Conservation (phyloP, 2,329 filamentous ascomycete genomes). For the Myrmaecium sp. region DNA sequence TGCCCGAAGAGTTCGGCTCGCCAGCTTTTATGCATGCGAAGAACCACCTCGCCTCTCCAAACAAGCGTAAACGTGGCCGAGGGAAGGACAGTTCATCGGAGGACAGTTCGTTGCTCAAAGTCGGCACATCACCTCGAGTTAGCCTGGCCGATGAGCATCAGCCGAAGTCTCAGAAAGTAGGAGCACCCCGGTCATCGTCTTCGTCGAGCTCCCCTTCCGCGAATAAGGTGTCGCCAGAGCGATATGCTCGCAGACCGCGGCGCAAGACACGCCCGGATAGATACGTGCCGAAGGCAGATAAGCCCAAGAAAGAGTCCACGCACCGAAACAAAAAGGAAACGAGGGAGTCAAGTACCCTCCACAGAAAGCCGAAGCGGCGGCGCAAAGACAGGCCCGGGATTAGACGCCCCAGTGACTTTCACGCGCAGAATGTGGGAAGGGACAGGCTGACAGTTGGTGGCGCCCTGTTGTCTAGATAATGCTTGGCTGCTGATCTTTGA, state of each 20-base stretch:
- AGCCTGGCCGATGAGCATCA: too few relatives aligned
- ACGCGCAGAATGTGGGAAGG: conserved; percentile 26
- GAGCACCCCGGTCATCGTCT: too few relatives aligned
- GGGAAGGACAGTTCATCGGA: conserved; percentile 18
- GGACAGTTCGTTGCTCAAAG: conserved; percentile 22
- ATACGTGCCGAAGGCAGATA: conserved; percentile 22
- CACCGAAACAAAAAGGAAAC: conserved; percentile 15
- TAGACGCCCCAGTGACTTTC: too few relatives aligned
- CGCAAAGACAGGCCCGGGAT: conserved; percentile 18
- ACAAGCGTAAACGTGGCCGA: conserved; percentile 11
- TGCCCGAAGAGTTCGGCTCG: conserved; percentile 9
- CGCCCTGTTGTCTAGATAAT: conserved; percentile 6
- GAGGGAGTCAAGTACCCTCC: conserved; percentile 7
- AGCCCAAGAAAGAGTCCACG: conserved; percentile 8
- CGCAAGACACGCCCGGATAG: conserved; percentile 29
- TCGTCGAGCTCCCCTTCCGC: too few relatives aligned
- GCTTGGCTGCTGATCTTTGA: conserved; percentile 11
- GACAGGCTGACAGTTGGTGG: conserved; percentile 32
- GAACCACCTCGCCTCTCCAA: conserved; percentile 6
- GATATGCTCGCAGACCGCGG: conserved; percentile 27
- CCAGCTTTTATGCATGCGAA: conserved; percentile 10
- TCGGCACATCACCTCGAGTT: too few relatives aligned
- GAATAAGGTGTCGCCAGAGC: too few relatives aligned
- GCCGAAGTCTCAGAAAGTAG: too few relatives aligned
- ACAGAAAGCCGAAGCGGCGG: conserved; percentile 19